Conservation (phyloP, 495 filamentous ascomycete genomes). For the Tricharina praecox region DNA sequence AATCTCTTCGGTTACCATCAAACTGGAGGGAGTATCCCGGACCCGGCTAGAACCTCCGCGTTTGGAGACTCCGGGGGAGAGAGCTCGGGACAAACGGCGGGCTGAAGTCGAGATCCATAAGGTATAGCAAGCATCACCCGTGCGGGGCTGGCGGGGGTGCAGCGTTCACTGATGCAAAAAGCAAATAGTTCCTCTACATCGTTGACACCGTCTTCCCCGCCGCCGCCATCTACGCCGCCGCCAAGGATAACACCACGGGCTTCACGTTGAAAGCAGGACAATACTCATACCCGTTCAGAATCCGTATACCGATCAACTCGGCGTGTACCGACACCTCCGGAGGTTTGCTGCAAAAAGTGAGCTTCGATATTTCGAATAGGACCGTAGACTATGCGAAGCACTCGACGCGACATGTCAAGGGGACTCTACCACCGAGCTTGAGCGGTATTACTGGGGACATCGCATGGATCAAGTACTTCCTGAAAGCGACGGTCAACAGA, state of each 20-base stretch:
- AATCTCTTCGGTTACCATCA: slow-evolving; percentile 65
- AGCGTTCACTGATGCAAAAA: no score
- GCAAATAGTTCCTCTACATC: slow-evolving; percentile 56
- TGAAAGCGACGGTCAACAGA: slow-evolving; percentile 64
- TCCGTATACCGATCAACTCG: slow-evolving; percentile 93
- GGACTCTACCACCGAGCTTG: slow-evolving; percentile 74
- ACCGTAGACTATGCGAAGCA: slow-evolving; percentile 32
- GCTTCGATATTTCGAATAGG: slow-evolving; percentile 19
- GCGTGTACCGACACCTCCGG: slow-evolving; percentile 35
- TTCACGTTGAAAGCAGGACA: slow-evolving; percentile 56
- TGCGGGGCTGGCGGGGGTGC: neutral
- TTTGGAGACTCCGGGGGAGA: neutral
- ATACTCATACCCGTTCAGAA: slow-evolving; percentile 78
- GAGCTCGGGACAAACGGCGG: slow-evolving; percentile 36
- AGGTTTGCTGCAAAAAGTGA: slow-evolving; percentile 15
- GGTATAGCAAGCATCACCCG: slow-evolving; percentile 30
- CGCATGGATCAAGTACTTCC: slow-evolving; percentile 81
- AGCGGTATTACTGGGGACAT: slow-evolving; percentile 55
- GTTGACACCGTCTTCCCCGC: slow-evolving; percentile 47
- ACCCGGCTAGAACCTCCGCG: slow-evolving; percentile 17
- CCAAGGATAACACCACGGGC: slow-evolving; percentile 31
- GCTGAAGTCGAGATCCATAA: slow-evolving; percentile 62
- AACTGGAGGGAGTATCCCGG: slow-evolving; percentile 59
- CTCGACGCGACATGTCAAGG: slow-evolving; percentile 52
- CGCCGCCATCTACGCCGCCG: slow-evolving; percentile 33